Base-by-base conservation (phyloP, 2,329 filamentous ascomycete species). In the Pseudocercospora crystallina region DNA sequence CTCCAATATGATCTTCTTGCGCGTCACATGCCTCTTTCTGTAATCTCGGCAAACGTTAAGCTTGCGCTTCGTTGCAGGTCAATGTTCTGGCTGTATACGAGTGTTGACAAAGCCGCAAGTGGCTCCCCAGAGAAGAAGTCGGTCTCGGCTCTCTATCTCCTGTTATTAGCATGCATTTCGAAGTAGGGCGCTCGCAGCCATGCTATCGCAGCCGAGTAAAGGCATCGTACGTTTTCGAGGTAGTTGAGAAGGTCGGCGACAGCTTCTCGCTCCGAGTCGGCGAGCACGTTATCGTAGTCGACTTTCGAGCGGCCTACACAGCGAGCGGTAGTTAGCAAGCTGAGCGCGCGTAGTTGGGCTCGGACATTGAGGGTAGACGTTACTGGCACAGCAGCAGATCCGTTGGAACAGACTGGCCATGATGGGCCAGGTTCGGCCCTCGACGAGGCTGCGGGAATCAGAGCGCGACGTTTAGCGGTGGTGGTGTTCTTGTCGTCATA, bases 41-140 rank as follows among this genome's bases (percentile, higher is more conserved):
- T 99, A 62, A 99, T 99, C 72, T 99, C 94, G 54, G 94, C 94
- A 79, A 99, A 99, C 2, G 94, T 99, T 71, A 99, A 82, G 71
- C 92, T 97, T 46, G 94, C 94, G 75, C 94, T 97, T 60, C 94
- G 83, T 76, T 99, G 94, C 46, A 99, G 80, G 71, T 99, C 94
- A 69, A 99, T 91, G 75, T 99, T 99, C 73, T 97, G 91, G 51
- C 94, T 99, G 71, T 96, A 99, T 51, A 99, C 94, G 20, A 99
- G 82, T 10, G 92, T 99, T 73, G 90, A 96, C 50, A 99, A 77
- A 39, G 94, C 92, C 73, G 88, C 87, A 51, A 99, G 83, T 39
- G 94, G 94, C 68, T 96, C 91, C 73, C 94, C 94, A 33, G 89
- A 86, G 75, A 99, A 99, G 82, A 99, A 99, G 73, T 99, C 92